Base-by-base conservation (phyloP, 495 filamentous ascomycete species). In the Aspergillus sclerotiicarbonarius region DNA sequence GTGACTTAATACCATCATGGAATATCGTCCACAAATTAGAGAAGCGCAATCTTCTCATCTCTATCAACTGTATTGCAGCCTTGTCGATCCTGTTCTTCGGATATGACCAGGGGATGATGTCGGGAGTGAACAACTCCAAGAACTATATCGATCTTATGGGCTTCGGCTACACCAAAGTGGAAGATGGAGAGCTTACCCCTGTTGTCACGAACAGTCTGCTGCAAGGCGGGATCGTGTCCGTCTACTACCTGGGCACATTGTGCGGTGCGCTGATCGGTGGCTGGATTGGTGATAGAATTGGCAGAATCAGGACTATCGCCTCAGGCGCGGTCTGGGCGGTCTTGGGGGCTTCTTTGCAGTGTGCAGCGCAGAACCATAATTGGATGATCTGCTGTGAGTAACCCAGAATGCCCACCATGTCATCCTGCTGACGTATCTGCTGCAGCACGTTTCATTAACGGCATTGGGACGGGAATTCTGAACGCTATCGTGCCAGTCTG, bases 81-180 rank as follows among this genome's bases (percentile, higher is more conserved):
- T 65, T 88, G 0, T 81, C 79, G 2, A 85, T 84, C 54, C 77
- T 83, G 57, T 85, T 84, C 72, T 83, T 84, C 46, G 83, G 82
- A 52, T 88, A 87, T 67, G 84, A 87, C 57, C 84, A 87, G 65
- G 87, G 88, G 56, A 83, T 91, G 79, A 90, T 90, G 85, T 82
- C 84, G 18, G 87, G 88, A 47, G 88, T 90, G 8, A 90, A 90
- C 67, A 84, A 81, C 48, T 75, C 82, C 31, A 76, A 80, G 35
- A 69, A 88, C 59, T 90, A 90, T 64, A 82, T 85, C 59, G 74
- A 84, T 9, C 72, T 82, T 12, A 89, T 90, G 86, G 76, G 78
- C 33, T 85, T 89, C 60, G 87, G 87, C 4, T 76, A 87, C 53
- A 79, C 76, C 6, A 72, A 84, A 39, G 72, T 77, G 33, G 59